Percentiles rank a stretch among this genome's conserved stretches.
Evolutionary conservation across 768 basidiomycete genomes (phyloP).

Genomic region (Pleurotus cornucopiae): DNA sequence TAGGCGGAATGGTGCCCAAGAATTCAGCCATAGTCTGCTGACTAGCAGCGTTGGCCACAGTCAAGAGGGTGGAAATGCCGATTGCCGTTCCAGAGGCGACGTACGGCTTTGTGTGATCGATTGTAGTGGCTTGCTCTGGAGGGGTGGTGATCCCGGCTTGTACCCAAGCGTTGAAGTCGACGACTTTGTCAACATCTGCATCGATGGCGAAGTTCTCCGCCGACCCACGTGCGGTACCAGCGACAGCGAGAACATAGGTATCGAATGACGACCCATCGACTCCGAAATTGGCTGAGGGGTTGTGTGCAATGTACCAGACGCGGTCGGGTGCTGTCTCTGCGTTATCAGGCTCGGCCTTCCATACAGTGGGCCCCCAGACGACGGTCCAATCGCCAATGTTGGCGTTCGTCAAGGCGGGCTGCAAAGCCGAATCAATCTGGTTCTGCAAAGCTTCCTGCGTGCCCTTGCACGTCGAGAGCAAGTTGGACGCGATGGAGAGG

Average conservation of each 20-base stretch:
- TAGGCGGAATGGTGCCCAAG: not conserved
- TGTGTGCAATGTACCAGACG: not conserved
- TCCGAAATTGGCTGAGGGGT: not conserved
- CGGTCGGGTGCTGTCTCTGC: not conserved
- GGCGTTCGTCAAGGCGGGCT: not conserved
- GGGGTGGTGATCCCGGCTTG: not conserved
- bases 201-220: not conserved
- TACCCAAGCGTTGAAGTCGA: slow-evolving; percentile 7
- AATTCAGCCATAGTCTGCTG: not conserved
- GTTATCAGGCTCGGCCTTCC: not conserved
- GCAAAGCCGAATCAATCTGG: not conserved
- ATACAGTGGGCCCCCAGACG: slow-evolving; percentile 1
- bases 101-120: not conserved
- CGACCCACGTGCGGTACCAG: not conserved
- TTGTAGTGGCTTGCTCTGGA: not conserved
- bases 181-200: not conserved
- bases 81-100: not conserved
- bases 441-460: not conserved
- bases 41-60: not conserved
- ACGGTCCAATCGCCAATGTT: slow-evolving; percentile 1
- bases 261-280: not conserved
- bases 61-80: not conserved
- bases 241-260: not conserved
- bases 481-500: not conserved
- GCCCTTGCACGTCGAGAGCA: not conserved